Conservation (phyloP, 345 rosid species). For the Aurinia saxatilis region DNA sequence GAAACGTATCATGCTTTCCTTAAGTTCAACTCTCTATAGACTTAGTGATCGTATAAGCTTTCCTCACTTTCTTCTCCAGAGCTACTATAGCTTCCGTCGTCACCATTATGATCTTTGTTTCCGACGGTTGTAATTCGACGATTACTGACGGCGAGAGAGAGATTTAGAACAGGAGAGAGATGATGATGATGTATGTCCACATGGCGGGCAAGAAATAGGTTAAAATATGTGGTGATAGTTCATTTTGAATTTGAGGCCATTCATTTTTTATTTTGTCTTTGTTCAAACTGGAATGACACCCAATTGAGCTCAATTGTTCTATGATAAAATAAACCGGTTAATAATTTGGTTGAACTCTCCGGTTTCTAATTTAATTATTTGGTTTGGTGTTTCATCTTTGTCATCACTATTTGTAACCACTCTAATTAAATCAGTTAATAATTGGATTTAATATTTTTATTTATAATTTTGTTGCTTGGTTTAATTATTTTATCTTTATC, state of each 20-base stretch:
- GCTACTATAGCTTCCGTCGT: slow-evolving; percentile 35
- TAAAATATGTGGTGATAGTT: slow-evolving; percentile 23
- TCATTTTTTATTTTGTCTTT: slow-evolving; percentile 10
- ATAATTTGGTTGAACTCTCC: too few relatives aligned
- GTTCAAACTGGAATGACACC: too few relatives aligned
- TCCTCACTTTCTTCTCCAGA: slow-evolving; percentile 64
- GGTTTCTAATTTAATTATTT: too few relatives aligned
- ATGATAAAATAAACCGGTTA: too few relatives aligned
- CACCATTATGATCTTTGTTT: background rate
- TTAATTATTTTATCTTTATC: too few relatives aligned
- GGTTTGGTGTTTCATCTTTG: too few relatives aligned
- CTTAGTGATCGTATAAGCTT: slow-evolving; percentile 83
- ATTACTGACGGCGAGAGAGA: slow-evolving; percentile 15
- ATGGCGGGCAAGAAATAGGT: slow-evolving; percentile 27
- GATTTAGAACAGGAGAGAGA: background rate
- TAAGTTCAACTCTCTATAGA: slow-evolving; percentile 95
- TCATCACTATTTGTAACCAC: too few relatives aligned
- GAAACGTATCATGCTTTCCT: slow-evolving; percentile 90
- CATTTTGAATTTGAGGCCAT: slow-evolving; percentile 23
- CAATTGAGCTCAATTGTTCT: too few relatives aligned
- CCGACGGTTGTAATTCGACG: slow-evolving; percentile 10
- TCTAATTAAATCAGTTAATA: too few relatives aligned
- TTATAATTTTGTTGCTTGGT: too few relatives aligned
- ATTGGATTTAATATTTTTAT: too few relatives aligned
- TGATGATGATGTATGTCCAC: slow-evolving; percentile 4